A percentile compares a stretch with the other conserved stretches of the same genome.
Conservation (phyloP, 768 basidiomycete genomes). For the Chalciporus chontae region DNA sequence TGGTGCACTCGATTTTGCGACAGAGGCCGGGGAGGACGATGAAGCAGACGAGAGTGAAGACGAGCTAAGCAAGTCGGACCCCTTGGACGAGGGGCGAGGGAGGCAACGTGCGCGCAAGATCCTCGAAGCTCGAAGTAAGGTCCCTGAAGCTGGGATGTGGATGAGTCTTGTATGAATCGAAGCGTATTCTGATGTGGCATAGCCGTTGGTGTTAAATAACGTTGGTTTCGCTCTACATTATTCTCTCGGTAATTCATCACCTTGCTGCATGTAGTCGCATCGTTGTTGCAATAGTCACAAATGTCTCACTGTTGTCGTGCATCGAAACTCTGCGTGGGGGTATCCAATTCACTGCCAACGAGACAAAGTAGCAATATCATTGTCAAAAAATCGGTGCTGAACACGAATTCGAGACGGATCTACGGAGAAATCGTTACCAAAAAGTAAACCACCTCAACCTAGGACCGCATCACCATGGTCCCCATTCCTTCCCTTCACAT, state of each 20-base stretch:
- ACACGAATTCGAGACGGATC: not conserved
- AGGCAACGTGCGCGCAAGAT: constrained; percentile 64
- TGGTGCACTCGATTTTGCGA: constrained; percentile 59
- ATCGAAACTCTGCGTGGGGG: too few relatives aligned
- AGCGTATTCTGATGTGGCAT: constrained; percentile 8
- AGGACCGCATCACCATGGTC: not conserved
- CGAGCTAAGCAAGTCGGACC: constrained; percentile 19
- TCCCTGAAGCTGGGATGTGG: constrained; percentile 79
- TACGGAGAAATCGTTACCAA: not conserved
- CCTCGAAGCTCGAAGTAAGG: constrained; percentile 60
- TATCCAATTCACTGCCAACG: too few relatives aligned
- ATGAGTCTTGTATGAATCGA: constrained; percentile 59
- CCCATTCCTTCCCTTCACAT: not conserved
- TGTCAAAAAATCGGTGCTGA: not conserved
- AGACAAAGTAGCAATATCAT: not conserved
- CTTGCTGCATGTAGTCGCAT: constrained; percentile 28
- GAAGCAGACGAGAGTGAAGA: constrained; percentile 34
- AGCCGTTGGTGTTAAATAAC: constrained; percentile 5
- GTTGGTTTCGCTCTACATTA: constrained; percentile 21
- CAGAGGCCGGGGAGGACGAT: constrained; percentile 49
- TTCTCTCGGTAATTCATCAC: constrained; percentile 31
- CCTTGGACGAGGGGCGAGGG: constrained; percentile 39
- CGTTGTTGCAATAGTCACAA: constrained; percentile 21
- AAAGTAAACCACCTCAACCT: not conserved
- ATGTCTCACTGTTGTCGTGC: not conserved